Evolutionary conservation across 2,329 filamentous ascomycete species (phyloP), one percentile per base, ranked within the genome.

Genomic region (Pseudocercospora ulei): DNA sequence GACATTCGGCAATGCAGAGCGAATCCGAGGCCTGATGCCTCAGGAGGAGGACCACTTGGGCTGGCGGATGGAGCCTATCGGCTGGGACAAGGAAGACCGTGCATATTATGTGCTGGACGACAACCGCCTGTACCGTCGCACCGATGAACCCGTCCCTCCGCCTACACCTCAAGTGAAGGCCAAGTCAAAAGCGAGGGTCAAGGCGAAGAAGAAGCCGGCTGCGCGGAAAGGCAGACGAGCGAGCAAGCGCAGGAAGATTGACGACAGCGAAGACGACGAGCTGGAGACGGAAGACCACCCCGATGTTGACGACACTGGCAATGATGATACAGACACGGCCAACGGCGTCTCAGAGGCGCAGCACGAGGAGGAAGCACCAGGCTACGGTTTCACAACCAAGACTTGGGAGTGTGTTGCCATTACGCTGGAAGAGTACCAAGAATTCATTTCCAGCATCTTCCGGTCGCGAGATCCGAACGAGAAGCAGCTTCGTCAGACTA

Each of bases 341-440:
- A 51, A 52, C 23, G 54, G 47, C 9, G 50, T 57, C 47, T 56
- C 64, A 38, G 56, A 38, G 5, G 26, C 14, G 12, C 20, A 12
- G 16, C 11, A 25, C 4, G 63, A 55, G 22, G 53, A 62, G 6
- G 58, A 62, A 9, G 62, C 62, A n/a, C 62, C 65, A 8, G 62
- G 64, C 39, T 60, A 55, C 44, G 77, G 78, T 1, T 70, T 88
- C 11, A 82, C 78, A 11, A 80, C 77, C 4, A 81, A 80, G 63
- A 82, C 73, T 45, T 98, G 90, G 88, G 86, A 95, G 59, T 95
- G 87, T 55, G 56, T 98, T 26, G 90, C 86, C 24, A 73, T 94
- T 38, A 84, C 80, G 0, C 65, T 93, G 12, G 68, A 78, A 11
- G 84, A 98, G 36, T 83, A 93, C 47, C 75, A 74, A 36, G 62